Evolutionary conservation across 1,284 basidiomycete species (phyloP), one percentile per base, ranked within the genome.

Genomic region (Puccinia triticina): DNA sequence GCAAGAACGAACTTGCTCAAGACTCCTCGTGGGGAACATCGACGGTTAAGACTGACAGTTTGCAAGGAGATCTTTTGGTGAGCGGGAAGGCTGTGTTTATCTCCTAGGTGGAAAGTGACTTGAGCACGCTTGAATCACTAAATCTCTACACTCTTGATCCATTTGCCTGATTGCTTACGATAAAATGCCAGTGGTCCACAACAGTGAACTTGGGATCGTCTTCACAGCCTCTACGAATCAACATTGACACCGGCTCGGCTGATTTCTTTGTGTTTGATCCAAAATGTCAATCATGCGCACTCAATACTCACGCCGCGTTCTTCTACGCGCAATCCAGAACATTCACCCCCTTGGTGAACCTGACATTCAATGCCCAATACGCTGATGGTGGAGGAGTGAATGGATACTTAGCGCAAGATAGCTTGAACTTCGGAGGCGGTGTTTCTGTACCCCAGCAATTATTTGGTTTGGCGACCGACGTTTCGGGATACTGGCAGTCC

Each of bases 1-100:
- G 67, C 1, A 46, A 29, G 34, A n/a, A 37, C 32, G 77, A 69
- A 46, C 26, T 81, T n/a, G 8, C 67, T 29, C 43, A 32, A 29
- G 79, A 81, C 50, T n/a, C 37, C 2, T 26, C 29, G 1, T 81
- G 79, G 79, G 79, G 79, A 29, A 66, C 53, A 37, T 29, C 79
- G 29, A 81, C 79, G 29, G 79, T 81, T n/a, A 81, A 81, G 34
- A 81, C 77, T 43, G 50, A 81, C 29, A 81, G 79, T 26, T 73
- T 74, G 8, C 55, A 66, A 16, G 71, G 57, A 46, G 79, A 81
- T 53, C 59, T 81, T 50, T 26, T 72, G 29, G 79, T 81, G 18
- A 81, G 77, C 53, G 18, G 34, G 29, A 67, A 72, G 29, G 71
- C 0, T 37, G 7, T 23, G 4, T 50, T 16, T 5, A 50, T 16